Evolutionary conservation across 106 monocot species (phyloP), one percentile per base, ranked within the genome.

Genomic region (Vanilla planifolia): DNA sequence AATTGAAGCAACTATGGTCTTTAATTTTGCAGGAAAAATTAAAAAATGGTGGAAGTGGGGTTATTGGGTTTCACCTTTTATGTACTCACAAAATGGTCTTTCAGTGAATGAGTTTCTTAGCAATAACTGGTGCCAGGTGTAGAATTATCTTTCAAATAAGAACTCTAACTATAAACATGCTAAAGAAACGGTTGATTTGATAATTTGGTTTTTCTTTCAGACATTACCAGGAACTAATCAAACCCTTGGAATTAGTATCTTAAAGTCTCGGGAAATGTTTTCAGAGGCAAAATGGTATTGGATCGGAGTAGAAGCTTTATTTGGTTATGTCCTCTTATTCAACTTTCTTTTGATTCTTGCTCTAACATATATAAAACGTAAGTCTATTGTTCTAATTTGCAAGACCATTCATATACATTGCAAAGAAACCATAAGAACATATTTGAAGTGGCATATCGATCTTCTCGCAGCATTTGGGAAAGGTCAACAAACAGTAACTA

Each of bases 11-110:
- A 83, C 79, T 28, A 27, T 26, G 0, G 16, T 15, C 8, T 33
- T 23, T 68, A 5, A 16, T 55, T 43, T 63, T 19, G 59, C 71
- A 83, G 83, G 60, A 20, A 29, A 83, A 30, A 51, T 83, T 19
- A 84, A 79, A 56, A 68, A 71, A 62, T 84, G 84, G 84, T 84
- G 84, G 84, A 79, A 67, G 33, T 84, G 84, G 84, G 84, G 78
- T 6, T 79, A 79, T 48, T 84, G 84, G 84, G 52, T 67, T 25
- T 84, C 84, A 17, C 84, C 84, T 8, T 5, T 84, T 23, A 79
- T 79, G 84, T 84, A 79, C 52, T 32, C 73, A 16, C 79, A 79
- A 68, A 79, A 72, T 51, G 84, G 63, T 0, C 40, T 84, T 8
- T 26, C 75, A 52, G 56, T 62, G 13, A 84, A 84, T 58, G 79